Evolutionary conservation across 164 flowering plant species (phyloP).

Genomic region (Pachysandra terminalis): DNA sequence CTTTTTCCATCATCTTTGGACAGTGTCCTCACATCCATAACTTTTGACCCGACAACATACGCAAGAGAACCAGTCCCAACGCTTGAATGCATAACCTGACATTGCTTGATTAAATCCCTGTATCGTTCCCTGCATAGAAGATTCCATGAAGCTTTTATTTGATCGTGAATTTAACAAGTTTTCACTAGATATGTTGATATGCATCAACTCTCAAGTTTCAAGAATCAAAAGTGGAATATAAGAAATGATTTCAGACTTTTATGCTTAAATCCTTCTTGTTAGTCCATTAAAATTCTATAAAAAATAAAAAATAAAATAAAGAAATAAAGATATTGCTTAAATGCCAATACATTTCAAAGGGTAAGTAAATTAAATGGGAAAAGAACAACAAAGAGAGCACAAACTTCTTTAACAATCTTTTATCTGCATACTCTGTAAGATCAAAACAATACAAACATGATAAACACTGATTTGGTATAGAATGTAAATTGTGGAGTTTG

Average conservation of each 20-base stretch:
- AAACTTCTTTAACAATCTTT: no score
- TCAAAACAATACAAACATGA: no score
- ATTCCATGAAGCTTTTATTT: conserved; percentile 4
- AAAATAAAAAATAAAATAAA: no score
- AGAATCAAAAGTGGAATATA: neutral
- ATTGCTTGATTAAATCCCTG: conserved; percentile 61
- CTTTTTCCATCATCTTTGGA: conserved; percentile 41
- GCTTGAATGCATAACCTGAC: conserved; percentile 81
- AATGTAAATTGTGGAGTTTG: no score
- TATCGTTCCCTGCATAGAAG: conserved; percentile 63
- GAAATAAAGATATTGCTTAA: no score
- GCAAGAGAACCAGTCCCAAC: conserved; percentile 88
- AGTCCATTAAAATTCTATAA: no score
- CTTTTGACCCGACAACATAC: conserved; percentile 79
- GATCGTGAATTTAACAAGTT: neutral
- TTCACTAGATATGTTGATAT: neutral
- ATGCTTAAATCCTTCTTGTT: neutral
- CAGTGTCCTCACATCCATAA: conserved; percentile 74
- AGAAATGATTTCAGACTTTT: neutral
- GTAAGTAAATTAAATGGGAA: no score
- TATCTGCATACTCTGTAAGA: no score
- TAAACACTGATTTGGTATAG: no score
- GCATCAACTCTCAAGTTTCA: neutral
- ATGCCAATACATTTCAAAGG: no score
- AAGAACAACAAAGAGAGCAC: no score